Conservation (phyloP, 352 stramenopile genomes). For the Phytophthora sansomeana region DNA sequence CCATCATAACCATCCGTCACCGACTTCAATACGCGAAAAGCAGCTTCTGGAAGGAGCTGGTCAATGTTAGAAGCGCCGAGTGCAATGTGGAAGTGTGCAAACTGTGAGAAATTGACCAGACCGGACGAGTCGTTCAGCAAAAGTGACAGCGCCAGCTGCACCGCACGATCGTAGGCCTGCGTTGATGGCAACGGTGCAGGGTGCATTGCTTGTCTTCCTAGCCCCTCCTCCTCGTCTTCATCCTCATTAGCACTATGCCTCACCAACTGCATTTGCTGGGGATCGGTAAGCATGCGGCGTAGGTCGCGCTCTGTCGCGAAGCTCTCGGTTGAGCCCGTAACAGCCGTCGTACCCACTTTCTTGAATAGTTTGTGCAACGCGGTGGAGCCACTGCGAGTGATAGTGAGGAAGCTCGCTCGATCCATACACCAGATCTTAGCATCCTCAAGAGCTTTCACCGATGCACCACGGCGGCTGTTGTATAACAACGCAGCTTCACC, state of each 20-base stretch:
- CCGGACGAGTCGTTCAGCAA: slow-evolving; percentile 78
- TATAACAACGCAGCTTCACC: slow-evolving; percentile 97
- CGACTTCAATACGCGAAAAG: slow-evolving; percentile 78
- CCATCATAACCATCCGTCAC: slow-evolving; percentile 37
- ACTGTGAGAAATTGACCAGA: slow-evolving; percentile 90
- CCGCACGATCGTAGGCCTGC: slow-evolving; percentile 56
- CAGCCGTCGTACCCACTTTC: slow-evolving; percentile 58
- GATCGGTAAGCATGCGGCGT: slow-evolving; percentile 60
- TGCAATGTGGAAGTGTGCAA: slow-evolving; percentile 90
- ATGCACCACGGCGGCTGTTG: slow-evolving; percentile 94
- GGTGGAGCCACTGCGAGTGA: slow-evolving; percentile 82
- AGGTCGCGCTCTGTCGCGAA: slow-evolving; percentile 71
- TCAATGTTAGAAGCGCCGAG: slow-evolving; percentile 73
- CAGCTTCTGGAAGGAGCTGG: slow-evolving; percentile 76
- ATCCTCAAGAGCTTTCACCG: slow-evolving; percentile 84
- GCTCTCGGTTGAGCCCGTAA: slow-evolving; percentile 49
- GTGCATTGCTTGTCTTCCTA: not conserved
- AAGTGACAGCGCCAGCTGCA: slow-evolving; percentile 69
- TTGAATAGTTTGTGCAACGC: slow-evolving; percentile 81
- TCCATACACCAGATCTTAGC: slow-evolving; percentile 96
- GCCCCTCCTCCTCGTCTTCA: slow-evolving; percentile 10
- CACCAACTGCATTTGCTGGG: slow-evolving; percentile 41
- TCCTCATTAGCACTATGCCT: slow-evolving; percentile 42
- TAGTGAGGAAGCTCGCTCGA: slow-evolving; percentile 83
- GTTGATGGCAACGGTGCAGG: slow-evolving; percentile 29